Evolutionary conservation across 2,329 filamentous ascomycete genomes (phyloP).

Genomic region (Colletotrichum sp.): DNA sequence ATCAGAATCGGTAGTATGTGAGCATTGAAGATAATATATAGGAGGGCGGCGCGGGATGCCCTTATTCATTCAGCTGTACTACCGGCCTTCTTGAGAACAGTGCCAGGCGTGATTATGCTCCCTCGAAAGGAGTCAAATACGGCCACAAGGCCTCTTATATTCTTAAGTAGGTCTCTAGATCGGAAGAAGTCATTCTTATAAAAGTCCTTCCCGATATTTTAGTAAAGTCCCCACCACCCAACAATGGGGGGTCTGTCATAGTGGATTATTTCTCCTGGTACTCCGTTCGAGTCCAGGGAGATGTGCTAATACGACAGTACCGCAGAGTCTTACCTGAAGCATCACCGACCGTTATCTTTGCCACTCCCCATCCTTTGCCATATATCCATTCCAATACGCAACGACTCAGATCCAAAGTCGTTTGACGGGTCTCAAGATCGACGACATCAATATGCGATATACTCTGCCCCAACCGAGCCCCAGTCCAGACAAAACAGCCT

Average conservation of each 20-base stretch:
- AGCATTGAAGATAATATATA: no score
- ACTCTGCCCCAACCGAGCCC: not conserved
- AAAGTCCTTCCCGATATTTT: no score
- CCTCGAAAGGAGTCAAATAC: not conserved
- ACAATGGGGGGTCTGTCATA: no score
- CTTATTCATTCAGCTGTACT: no score
- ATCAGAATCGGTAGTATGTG: fast-evolving
- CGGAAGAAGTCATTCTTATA: not conserved
- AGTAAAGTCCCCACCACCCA: no score
- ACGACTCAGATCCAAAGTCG: not conserved
- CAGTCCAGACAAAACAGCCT: not conserved
- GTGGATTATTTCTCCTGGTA: no score
- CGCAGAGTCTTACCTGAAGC: not conserved
- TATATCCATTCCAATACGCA: not conserved
- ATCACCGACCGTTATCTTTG: not conserved
- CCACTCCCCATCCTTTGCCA: not conserved
- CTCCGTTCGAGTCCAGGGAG: no score
- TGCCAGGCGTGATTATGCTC: no score
- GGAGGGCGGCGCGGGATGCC: no score
- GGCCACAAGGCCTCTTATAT: not conserved
- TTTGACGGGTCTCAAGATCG: not conserved
- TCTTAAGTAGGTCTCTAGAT: not conserved
- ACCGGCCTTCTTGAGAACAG: no score
- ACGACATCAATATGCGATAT: not conserved
- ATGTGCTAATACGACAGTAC: not conserved